Conservation (phyloP, 1,284 basidiomycete species). For the Cutaneotrichosporon arboriforme region DNA sequence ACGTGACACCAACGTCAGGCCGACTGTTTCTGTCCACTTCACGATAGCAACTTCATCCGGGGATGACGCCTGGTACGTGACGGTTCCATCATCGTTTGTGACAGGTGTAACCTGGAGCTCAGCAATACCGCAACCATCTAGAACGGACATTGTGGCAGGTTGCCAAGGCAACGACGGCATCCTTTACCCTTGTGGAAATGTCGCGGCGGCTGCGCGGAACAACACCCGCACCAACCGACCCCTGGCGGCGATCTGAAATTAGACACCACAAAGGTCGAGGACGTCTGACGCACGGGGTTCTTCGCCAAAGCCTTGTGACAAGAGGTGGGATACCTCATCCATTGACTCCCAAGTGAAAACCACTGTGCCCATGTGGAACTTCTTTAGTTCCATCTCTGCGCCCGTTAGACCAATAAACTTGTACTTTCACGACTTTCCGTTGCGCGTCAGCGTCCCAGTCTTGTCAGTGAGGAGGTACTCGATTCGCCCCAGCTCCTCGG, state of each 20-base stretch:
- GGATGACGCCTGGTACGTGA: slow-evolving; percentile 97
- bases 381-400: slow-evolving; percentile 97
- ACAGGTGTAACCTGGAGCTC: slow-evolving; percentile 80
- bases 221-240: slow-evolving; percentile 48
- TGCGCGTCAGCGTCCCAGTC: slow-evolving; percentile 95
- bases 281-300: slow-evolving; percentile 26
- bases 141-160: slow-evolving; percentile 85
- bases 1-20: slow-evolving; percentile 76
- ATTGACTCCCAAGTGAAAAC: slow-evolving; percentile 94
- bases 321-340: slow-evolving; percentile 91
- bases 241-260: slow-evolving; percentile 25
- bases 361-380: slow-evolving; percentile 97
- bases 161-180: slow-evolving; percentile 87
- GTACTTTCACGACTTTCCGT: slow-evolving; percentile 58
- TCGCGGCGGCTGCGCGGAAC: slow-evolving; percentile 74
- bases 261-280: not conserved
- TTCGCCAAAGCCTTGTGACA: slow-evolving; percentile 70
- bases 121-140: not conserved
- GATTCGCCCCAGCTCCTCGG: slow-evolving; percentile 93
- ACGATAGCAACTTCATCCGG: slow-evolving; percentile 99
- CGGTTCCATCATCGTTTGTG: slow-evolving; percentile 81
- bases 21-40: slow-evolving; percentile 94
- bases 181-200: slow-evolving; percentile 90
- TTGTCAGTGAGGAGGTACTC: slow-evolving; percentile 96
- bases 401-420: no score